These are phyloP conservation scores for Funneliformis caledonium DNA, from an alignment of 371 early-diverging fungal species.

Conservation along the genomic window DNA sequence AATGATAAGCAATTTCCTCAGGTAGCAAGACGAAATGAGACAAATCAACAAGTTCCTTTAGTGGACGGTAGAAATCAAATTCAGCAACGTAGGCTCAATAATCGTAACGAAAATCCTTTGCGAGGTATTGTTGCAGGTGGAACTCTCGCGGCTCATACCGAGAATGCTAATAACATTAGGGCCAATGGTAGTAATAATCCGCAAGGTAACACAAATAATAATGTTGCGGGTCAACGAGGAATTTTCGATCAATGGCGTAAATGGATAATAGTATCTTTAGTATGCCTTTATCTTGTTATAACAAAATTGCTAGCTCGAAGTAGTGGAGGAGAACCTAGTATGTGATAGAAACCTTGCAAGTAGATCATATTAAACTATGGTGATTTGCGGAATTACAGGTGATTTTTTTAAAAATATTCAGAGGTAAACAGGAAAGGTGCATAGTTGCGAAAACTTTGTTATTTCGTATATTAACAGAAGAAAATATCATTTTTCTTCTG, in stretches of 20 bases:
- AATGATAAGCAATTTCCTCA: neutral
- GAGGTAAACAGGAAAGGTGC: neutral
- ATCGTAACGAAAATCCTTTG: slow-evolving; percentile 21
- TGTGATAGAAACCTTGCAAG: neutral
- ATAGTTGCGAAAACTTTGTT: neutral
- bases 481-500: neutral
- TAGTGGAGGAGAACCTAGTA: slow-evolving; percentile 3
- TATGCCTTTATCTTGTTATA: slow-evolving; percentile 37
- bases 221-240: slow-evolving; percentile 22
- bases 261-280: slow-evolving; percentile 37
- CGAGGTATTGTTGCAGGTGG: neutral
- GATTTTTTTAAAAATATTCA: neutral
- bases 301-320: slow-evolving; percentile 29
- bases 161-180: neutral
- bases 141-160: neutral
- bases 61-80: neutral
- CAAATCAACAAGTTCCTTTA: neutral
- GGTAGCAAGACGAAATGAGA: neutral
- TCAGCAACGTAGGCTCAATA: slow-evolving; percentile 3
- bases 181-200: slow-evolving; percentile 9
- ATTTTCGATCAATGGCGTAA: slow-evolving; percentile 40
- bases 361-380: neutral
- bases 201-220: slow-evolving; percentile 29
- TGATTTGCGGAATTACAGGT: neutral
- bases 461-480: neutral